phyloP scores from a whole-genome alignment of 306 rosid species.

The Citrullus amarus region DNA sequence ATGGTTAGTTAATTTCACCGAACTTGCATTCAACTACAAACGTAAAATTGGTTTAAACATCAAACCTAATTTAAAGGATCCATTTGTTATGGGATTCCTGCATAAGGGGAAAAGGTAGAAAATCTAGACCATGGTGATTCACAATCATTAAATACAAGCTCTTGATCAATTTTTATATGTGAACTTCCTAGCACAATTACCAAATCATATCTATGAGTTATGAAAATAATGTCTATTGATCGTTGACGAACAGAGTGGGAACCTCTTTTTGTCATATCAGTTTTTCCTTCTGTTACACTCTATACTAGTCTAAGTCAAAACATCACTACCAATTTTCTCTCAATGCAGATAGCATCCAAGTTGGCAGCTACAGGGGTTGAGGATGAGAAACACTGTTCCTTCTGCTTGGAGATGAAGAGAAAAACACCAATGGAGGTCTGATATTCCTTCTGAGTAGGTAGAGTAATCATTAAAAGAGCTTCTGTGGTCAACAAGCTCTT shows the following conservation, averaged over 20 bases:
- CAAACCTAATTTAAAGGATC: too few relatives aligned
- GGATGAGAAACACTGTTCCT: conserved; percentile 31
- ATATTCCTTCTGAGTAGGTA: conserved; percentile 31
- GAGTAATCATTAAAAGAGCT: background rate
- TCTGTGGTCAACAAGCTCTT: conserved; percentile 38
- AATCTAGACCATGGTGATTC: too few relatives aligned
- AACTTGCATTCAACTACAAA: background rate
- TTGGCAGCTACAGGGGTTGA: background rate
- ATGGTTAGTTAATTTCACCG: background rate
- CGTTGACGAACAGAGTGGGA: background rate
- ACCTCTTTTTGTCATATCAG: background rate
- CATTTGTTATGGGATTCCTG: too few relatives aligned
- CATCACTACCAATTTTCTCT: background rate
- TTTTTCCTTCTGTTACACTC: background rate
- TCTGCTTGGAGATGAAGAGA: conserved; percentile 33
- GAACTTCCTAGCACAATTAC: too few relatives aligned
- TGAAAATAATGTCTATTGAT: too few relatives aligned
- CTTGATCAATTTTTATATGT: too few relatives aligned
- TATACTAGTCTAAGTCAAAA: background rate
- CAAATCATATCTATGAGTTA: too few relatives aligned
- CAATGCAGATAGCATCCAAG: background rate
- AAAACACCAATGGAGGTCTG: conserved; percentile 41
- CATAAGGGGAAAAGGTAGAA: too few relatives aligned
- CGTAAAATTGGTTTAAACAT: too few relatives aligned
- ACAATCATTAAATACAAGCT: too few relatives aligned